Evolutionary conservation across 768 basidiomycete genomes (phyloP), one percentile per base, ranked within the genome.

Genomic region (Kwoniella botswanensis): DNA sequence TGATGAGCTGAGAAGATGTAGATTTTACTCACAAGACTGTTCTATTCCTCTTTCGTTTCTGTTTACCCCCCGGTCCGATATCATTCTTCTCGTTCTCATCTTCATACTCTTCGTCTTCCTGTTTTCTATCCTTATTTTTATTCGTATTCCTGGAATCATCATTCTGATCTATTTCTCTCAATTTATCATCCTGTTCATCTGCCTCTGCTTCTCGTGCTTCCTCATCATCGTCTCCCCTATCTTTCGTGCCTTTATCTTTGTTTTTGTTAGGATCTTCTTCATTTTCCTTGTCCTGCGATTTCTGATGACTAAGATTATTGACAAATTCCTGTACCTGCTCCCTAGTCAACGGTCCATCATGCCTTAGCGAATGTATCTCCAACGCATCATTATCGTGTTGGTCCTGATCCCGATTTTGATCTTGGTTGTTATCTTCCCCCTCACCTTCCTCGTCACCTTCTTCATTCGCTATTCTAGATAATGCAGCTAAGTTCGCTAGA

Each of bases 11-110:
- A 22, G 18, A 46, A 46, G 53, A 18, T 22, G 50, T 18, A 17
- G 3, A n/a, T 17, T 1, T 13, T 11, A 75, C 78, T 78, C 67
- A 79, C 79, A 82, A 61, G 0, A 71, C 68, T 24, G 76, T 75
- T 54, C 81, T 64, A 71, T 80, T 79, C 67, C 81, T 63, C 52
- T 75, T 79, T 63, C 79, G 55, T 65, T 76, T 79, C 65, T 62
- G 65, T 53, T 74, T 76, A 13, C 72, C 68, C 6, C 72, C 63
- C 21, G 68, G 66, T 2, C 50, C 41, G 11, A 66, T 71, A 22
- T 57, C 66, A 24, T 70, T 63, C 64, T 65, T 43, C 50, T 54
- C 42, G 17, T 56, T 59, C 52, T 64, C 60, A 15, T 60, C 62
- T 7, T 72, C 68, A 4, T 68, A 68, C 11, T 66, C 70, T 10